Conservation (phyloP, 2,329 filamentous ascomycete genomes). For the Thielaviopsis populi region DNA sequence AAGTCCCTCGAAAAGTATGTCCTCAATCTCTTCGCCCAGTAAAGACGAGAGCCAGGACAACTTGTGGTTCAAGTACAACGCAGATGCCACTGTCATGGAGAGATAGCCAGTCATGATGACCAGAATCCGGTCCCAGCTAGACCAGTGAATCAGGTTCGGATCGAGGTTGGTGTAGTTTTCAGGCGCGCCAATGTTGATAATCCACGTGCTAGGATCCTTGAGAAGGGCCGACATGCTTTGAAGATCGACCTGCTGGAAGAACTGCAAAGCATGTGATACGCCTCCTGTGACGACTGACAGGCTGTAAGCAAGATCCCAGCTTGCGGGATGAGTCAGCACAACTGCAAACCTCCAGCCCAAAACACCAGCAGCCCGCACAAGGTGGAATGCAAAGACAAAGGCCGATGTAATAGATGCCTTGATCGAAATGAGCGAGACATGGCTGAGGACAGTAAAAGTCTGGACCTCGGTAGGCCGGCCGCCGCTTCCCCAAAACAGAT, state of each 20-base stretch:
- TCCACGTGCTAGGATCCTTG: constrained; percentile 39
- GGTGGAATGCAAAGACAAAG: not conserved
- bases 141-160: constrained; percentile 51
- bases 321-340: not conserved
- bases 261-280: not conserved
- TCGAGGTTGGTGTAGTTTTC: constrained; percentile 28
- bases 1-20: constrained; percentile 63
- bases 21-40: constrained; percentile 51
- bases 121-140: constrained; percentile 45
- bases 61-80: constrained; percentile 57
- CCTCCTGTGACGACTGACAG: not conserved
- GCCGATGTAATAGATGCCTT: constrained; percentile 28
- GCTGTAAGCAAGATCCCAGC: constrained; percentile 1
- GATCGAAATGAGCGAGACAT: constrained; percentile 49
- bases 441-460: constrained; percentile 62
- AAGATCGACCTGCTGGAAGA: not conserved
- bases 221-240: constrained; percentile 21
- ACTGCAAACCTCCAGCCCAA: not conserved
- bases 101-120: constrained; percentile 72
- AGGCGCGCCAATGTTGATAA: constrained; percentile 34
- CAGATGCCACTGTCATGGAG: constrained; percentile 58
- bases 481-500: not conserved
- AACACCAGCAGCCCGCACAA: not conserved
- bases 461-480: constrained; percentile 42
- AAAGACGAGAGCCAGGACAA: constrained; percentile 35